Conservation (phyloP, 495 filamentous ascomycete genomes). For the Platismatia glauca region DNA sequence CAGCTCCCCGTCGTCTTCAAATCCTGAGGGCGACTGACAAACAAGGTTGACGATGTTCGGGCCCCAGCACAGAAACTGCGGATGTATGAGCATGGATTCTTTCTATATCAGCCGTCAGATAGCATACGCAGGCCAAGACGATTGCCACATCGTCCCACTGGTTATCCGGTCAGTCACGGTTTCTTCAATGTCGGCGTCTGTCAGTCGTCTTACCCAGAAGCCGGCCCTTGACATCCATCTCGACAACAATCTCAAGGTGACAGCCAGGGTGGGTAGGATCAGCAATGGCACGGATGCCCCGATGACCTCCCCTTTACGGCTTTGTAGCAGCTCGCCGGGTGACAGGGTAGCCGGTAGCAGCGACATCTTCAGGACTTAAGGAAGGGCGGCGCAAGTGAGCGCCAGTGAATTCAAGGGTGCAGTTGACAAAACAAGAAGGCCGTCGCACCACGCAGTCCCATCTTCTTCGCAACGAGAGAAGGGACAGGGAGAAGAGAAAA, state of each 20-base stretch:
- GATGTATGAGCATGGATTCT: not conserved
- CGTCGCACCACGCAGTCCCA: not conserved
- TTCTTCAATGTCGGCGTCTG: not conserved
- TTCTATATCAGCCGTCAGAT: not conserved
- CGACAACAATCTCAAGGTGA: conserved; percentile 15
- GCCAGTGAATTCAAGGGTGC: not conserved
- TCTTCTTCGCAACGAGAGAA: not conserved
- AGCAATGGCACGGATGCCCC: conserved; percentile 13
- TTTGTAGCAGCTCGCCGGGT: not conserved
- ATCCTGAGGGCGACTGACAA: not conserved
- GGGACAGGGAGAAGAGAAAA: not conserved
- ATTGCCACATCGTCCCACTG: conserved; percentile 19
- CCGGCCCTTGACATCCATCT: conserved; percentile 19
- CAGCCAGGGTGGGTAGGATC: conserved; percentile 18
- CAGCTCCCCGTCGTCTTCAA: not conserved
- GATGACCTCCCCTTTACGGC: conserved; percentile 10
- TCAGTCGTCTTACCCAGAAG: conserved; percentile 15
- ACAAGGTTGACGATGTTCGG: conserved; percentile 17
- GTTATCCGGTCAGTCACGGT: not conserved
- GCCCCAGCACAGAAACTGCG: conserved; percentile 18
- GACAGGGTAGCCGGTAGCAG: not conserved
- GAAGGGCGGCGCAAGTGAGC: not conserved
- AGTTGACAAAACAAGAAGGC: not conserved
- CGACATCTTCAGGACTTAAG: not conserved
- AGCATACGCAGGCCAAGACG: not conserved